Conservation (phyloP, 495 filamentous ascomycete species). For the Cetradonia linearis region DNA sequence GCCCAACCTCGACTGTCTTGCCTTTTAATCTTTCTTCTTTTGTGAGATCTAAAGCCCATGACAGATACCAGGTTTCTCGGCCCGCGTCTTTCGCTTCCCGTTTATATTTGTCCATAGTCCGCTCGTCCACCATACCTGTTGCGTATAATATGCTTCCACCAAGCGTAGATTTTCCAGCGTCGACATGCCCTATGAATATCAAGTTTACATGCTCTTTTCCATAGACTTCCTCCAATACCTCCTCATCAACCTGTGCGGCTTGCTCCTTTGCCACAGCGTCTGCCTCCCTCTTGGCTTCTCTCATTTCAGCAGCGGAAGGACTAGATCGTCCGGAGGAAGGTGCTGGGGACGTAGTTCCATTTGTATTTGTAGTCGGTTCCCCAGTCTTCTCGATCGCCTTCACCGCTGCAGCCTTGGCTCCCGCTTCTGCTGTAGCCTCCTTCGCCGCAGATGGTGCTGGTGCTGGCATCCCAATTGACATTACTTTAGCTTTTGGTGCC, state of each 20-base stretch:
- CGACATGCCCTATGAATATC: slow-evolving; percentile 97
- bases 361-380: slow-evolving; percentile 45
- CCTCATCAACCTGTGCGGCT: slow-evolving; percentile 79
- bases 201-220: slow-evolving; percentile 98
- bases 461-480: slow-evolving; percentile 50
- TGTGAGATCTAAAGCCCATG: slow-evolving; percentile 93
- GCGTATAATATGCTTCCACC: slow-evolving; percentile 84
- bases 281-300: slow-evolving; percentile 50
- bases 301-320: slow-evolving; percentile 46
- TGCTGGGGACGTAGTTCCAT: slow-evolving; percentile 63
- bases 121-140: slow-evolving; percentile 97
- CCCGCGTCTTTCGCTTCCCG: slow-evolving; percentile 90
- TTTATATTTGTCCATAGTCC: slow-evolving; percentile 97
- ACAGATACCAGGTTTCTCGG: slow-evolving; percentile 97
- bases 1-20: slow-evolving; percentile 95
- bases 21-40: slow-evolving; percentile 95
- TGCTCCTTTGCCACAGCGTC: slow-evolving; percentile 84
- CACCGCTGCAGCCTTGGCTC: slow-evolving; percentile 62
- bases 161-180: slow-evolving; percentile 93
- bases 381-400: slow-evolving; percentile 75
- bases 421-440: slow-evolving; percentile 42
- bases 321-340: slow-evolving; percentile 70
- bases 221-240: slow-evolving; percentile 87
- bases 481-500: slow-evolving; percentile 55
- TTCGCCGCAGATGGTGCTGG: slow-evolving; percentile 38